These are phyloP conservation scores for Emmonsia crescens DNA, from an alignment of 2,329 filamentous ascomycete species.

Conservation along the genomic window DNA sequence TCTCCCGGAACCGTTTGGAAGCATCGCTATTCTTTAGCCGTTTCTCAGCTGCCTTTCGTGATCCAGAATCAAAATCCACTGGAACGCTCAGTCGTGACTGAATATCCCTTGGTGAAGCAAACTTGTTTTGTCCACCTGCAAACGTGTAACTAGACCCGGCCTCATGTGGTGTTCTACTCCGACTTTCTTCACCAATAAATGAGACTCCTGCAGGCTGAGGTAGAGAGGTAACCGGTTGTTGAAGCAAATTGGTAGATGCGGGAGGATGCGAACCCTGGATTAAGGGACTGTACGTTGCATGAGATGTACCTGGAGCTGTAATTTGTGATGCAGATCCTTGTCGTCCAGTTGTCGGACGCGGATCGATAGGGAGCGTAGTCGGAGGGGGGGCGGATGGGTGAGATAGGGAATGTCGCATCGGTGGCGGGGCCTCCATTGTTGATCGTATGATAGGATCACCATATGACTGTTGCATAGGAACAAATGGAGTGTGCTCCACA, in stretches of 20 bases:
- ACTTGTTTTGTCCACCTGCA: not conserved
- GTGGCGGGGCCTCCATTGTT: constrained; percentile 1
- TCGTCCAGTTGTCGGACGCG: not conserved
- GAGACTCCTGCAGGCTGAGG: not conserved
- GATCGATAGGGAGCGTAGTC: constrained; percentile 2
- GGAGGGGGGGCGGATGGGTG: constrained; percentile 3
- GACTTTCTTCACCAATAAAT: not conserved
- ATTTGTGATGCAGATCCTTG: constrained; percentile 8
- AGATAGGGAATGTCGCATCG: constrained; percentile 6
- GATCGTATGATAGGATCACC: not conserved
- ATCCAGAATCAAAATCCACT: constrained; percentile 32
- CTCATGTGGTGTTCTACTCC: not conserved
- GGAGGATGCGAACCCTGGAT: constrained; percentile 9
- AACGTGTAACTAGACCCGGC: not conserved
- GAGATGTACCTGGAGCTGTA: constrained; percentile 8
- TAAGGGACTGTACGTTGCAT: constrained; percentile 10
- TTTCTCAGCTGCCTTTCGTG: constrained; percentile 32
- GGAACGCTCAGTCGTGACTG: constrained; percentile 26
- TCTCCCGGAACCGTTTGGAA: constrained; percentile 31
- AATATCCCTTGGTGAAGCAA: not conserved
- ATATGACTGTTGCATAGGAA: constrained; percentile 23
- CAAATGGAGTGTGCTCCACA: constrained; percentile 27
- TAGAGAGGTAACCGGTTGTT: constrained; percentile 7
- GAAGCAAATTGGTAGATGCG: constrained; percentile 6
- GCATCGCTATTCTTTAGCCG: constrained; percentile 34